Evolutionary conservation across 345 rosid genomes (phyloP), one percentile per base, ranked within the genome.

Genomic region (Eucalyptus regnans): DNA sequence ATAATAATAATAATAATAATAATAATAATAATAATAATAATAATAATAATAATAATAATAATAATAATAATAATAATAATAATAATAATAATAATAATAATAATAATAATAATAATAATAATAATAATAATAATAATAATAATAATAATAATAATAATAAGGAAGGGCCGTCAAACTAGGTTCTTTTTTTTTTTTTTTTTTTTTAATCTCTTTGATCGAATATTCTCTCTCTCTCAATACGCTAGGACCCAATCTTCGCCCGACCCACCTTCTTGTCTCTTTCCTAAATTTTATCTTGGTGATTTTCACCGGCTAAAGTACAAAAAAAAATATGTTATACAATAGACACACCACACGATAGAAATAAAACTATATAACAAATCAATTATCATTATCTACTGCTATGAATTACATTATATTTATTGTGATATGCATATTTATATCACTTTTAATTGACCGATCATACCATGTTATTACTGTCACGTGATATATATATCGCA

Each of bases 351-450:
- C 12, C 43, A 4, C 7, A 16, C 43, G 1, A 29, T 12, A 27
- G 1, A 27, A 6, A 11, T 62, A 29, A 62, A 4, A 27, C 10
- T 20, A 17, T 33, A 68, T 20, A 1, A 76, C 4, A 3, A 0
- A 76, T 23, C 27, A 37, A 37, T 37, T 15, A 37, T 76, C 27
- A 5, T 33, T 31, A 6, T 31, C 1, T 16, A 8, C 1, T 33
- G 2, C 2, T 68, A 76, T 18, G 27, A 5, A 76, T 18, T 2
- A 0, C 48, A 18, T 37, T 23, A 3, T 41, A 20, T 7, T 76
- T 37, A 0, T 76, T 8, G 1, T 11, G 15, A 20, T 1, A 0
- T 6, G 4, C 10, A 0, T 20, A 6, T 37, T 2, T 7, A 5
- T 2, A 8, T 37, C 3, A 6, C 2, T 37, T 20, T 71, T 37